Evolutionary conservation across 78 protist species (phyloP), one percentile per base, ranked within the genome.

Genomic region (Dictyostelium citrinum): DNA sequence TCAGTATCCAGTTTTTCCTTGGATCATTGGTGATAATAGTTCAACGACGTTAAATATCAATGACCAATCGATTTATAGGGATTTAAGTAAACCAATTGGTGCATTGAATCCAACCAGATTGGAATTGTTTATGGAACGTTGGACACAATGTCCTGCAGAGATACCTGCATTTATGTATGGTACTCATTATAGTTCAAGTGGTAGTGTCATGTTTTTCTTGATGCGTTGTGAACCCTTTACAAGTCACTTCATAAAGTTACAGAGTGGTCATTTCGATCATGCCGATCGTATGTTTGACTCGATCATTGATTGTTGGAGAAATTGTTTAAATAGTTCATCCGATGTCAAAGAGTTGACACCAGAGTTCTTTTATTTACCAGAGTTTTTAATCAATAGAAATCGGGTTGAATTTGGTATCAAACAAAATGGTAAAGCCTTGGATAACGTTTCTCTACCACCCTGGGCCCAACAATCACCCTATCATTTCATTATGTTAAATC

Each of bases 241-340:
- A 71, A 51, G 71, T 5, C 79, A 84, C 29, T 84, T 85, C 27
- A 79, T 84, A 68, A 85, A 92, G 7, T 43, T 84, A 16, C 98
- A 78, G 31, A 22, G 98, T 33, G 99, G 99, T 4, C 67, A 82
- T 29, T 98, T 98, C 43, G 99, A 98, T 81, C 88, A 77, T 31
- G 97, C 99, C 0, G 99, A 98, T 90, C 84, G 99, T 17, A 95
- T 98, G 91, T 99, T 99, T 96, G 95, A 93, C 60, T 77, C 95
- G 24, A n/a, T 99, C 29, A 64, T 20, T 0, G 97, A 96, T 46
- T 85, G 99, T 29, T 99, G 99, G 99, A 20, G 41, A 79, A 96
- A 77, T 77, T 97, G 77, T 95, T 96, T 98, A 27, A 79, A 80
- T 33, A 90, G 83, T 74, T 81, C 82, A 3, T 85, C 97, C 0